Evolutionary conservation across 441 rosid genomes (phyloP).

Genomic region (Flueggea neowawraea): DNA sequence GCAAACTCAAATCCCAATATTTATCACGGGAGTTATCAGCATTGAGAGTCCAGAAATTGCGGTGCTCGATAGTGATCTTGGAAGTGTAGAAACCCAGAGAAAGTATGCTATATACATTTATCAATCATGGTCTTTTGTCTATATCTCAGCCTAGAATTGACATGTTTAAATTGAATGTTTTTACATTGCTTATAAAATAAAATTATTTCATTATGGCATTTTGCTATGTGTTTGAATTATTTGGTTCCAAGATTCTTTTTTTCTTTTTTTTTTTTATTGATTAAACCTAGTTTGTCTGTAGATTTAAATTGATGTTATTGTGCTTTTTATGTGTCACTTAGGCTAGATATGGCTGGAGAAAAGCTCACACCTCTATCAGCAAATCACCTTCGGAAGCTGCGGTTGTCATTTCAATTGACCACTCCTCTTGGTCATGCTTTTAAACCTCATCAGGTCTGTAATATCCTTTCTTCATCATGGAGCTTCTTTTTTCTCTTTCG

Average conservation of each 20-base stretch:
- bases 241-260: too few relatives aligned
- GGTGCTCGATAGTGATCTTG: constrained; percentile 84
- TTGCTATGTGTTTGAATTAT: too few relatives aligned
- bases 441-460: constrained; percentile 90
- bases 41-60: constrained; percentile 70
- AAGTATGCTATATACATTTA: constrained; percentile 35
- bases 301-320: too few relatives aligned
- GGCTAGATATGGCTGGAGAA: constrained; percentile 70
- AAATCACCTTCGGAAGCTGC: constrained; percentile 95
- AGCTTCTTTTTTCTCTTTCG: constrained; percentile 7
- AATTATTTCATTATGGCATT: too few relatives aligned
- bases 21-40: constrained; percentile 54
- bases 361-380: constrained; percentile 67
- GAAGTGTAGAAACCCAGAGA: constrained; percentile 66
- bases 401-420: constrained; percentile 59
- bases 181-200: too few relatives aligned
- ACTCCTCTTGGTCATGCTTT: constrained; percentile 68
- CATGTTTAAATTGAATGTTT: too few relatives aligned
- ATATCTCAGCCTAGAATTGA: too few relatives aligned
- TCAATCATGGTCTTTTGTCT: constrained; percentile 2
- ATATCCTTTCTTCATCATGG: background rate
- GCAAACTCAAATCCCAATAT: constrained; percentile 55
- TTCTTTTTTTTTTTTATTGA: too few relatives aligned
- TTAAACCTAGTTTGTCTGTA: too few relatives aligned
- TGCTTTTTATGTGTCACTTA: constrained; percentile 9